phyloP scores from a whole-genome alignment of 306 rosid genomes.

The Castanopsis chinensis region DNA sequence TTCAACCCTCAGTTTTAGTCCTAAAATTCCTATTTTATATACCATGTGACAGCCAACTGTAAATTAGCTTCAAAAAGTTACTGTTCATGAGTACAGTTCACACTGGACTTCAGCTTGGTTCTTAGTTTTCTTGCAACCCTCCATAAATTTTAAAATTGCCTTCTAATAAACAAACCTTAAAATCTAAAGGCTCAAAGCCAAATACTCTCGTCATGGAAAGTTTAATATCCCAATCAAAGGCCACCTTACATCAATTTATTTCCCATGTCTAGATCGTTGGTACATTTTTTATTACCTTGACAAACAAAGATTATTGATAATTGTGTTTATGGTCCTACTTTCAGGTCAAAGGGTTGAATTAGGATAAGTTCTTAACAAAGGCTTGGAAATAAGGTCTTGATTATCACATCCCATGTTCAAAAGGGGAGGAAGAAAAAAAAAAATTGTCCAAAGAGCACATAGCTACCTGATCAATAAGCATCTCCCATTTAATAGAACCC shows the following conservation, averaged over 20 bases:
- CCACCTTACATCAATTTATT: not conserved
- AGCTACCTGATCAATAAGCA: conserved; percentile 69
- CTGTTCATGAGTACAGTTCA: not conserved
- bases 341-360: not conserved
- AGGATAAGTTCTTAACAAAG: not conserved
- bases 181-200: not conserved
- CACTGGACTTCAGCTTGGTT: not conserved
- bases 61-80: not conserved
- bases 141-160: not conserved
- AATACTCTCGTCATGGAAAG: not conserved
- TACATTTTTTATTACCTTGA: too few species aligned
- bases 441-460: not conserved
- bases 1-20: not conserved
- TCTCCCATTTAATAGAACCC: conserved; percentile 71
- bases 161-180: not conserved
- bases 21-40: not conserved
- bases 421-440: not conserved
- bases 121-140: not conserved
- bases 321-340: not conserved
- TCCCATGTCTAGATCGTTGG: not conserved
- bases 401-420: not conserved
- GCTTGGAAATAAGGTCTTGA: not conserved
- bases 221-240: not conserved
- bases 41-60: not conserved
- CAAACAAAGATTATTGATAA: not conserved